Evolutionary conservation across 148 eudicot species (phyloP).

Genomic region (Tetragonia tetragonoides): DNA sequence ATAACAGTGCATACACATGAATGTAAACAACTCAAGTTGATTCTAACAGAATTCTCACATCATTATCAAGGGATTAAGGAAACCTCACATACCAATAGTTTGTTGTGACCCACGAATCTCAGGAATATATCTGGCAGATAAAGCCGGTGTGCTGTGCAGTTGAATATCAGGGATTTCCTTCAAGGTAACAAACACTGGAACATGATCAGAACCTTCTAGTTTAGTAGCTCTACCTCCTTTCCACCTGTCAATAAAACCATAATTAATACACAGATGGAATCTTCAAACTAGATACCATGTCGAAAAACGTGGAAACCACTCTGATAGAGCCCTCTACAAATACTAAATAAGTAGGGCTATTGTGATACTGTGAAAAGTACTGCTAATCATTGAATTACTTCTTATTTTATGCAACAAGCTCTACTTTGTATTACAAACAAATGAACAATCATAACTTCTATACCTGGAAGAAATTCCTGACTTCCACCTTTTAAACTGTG

Average conservation of each 20-base stretch:
- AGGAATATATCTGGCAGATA: constrained; percentile 87
- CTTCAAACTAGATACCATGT: not conserved
- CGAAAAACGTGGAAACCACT: not conserved
- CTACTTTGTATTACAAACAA: not conserved
- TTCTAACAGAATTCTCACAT: not conserved
- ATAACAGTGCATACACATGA: not conserved
- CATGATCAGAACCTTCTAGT: constrained; percentile 97
- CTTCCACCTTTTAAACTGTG: constrained; percentile 75
- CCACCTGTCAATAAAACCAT: constrained; percentile 47
- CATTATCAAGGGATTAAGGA: not conserved
- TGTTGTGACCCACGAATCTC: constrained; percentile 92
- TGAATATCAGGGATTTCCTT: constrained; percentile 51
- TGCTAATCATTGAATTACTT: not conserved
- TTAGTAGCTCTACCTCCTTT: constrained; percentile 70
- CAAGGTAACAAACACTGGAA: constrained; percentile 69
- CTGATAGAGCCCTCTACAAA: not conserved
- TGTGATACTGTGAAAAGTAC: not conserved
- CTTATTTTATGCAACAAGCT: not conserved
- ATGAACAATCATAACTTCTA: not conserved
- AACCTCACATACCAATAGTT: constrained; percentile 58
- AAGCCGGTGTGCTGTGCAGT: constrained; percentile 68
- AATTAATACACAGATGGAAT: not conserved
- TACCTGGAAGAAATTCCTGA: constrained; percentile 80
- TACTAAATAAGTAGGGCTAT: not conserved
- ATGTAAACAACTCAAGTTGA: not conserved